Percentiles rank a stretch among this genome's conserved stretches.
phyloP scores from a whole-genome alignment of 139 green algal species.

The Nannochloris sp. region DNA sequence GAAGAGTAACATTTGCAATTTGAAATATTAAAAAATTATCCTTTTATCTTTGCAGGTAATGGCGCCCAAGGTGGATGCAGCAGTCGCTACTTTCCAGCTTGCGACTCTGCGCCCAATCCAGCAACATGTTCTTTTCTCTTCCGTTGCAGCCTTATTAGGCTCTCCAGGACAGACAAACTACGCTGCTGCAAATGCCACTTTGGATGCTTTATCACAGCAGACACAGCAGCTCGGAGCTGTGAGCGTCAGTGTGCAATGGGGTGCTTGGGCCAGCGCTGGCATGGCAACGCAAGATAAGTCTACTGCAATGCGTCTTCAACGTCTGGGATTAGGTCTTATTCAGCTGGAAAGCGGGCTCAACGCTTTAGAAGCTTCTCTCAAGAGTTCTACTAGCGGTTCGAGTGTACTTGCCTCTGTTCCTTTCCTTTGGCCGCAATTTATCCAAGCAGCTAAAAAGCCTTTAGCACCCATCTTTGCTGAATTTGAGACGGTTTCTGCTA shows the following conservation, averaged over 20 bases:
- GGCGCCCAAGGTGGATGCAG: conserved; percentile 20
- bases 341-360: conserved; percentile 21
- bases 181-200: conserved; percentile 56
- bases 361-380: conserved; percentile 18
- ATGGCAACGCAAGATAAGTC: conserved; percentile 65
- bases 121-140: conserved; percentile 65
- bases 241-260: conserved; percentile 70
- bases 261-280: conserved; percentile 77
- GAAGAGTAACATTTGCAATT: background rate
- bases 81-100: background rate
- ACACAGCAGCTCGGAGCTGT: background rate
- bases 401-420: conserved; percentile 24
- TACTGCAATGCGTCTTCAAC: conserved; percentile 44
- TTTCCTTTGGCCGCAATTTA: conserved; percentile 34
- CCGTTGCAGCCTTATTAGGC: conserved; percentile 66
- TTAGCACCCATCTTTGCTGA: conserved; percentile 21
- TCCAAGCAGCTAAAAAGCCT: background rate
- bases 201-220: conserved; percentile 41
- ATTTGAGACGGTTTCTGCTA: background rate
- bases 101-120: background rate
- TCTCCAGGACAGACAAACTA: conserved; percentile 77
- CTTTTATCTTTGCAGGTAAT: background rate
- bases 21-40: background rate
- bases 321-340: conserved; percentile 57
- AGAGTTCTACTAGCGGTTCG: background rate